phyloP scores from a whole-genome alignment of 768 basidiomycete species.

The Tricholoma sp. region DNA sequence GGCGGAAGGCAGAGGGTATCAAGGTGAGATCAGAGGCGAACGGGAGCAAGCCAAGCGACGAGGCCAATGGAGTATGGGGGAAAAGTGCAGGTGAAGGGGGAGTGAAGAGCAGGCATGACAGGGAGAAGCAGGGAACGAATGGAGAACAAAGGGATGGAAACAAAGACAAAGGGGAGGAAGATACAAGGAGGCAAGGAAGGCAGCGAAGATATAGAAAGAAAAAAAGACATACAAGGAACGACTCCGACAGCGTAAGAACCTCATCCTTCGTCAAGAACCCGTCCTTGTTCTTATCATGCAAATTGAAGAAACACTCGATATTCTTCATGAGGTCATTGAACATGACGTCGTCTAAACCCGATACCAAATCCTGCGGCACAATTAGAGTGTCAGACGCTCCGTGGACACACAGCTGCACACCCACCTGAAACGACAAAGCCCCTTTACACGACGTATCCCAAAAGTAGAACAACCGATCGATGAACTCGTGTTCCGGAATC shows the following conservation, averaged over 20 bases:
- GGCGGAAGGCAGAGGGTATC: no score
- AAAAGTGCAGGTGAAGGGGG: no score
- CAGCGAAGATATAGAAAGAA: no score
- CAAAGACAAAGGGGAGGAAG: no score
- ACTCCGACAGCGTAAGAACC: conserved; percentile 91
- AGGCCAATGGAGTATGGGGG: no score
- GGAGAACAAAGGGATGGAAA: no score
- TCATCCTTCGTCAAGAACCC: conserved; percentile 95
- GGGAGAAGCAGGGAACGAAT: no score
- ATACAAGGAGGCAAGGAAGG: no score
- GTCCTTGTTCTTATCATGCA: conserved; percentile 96
- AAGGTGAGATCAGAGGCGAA: no score
- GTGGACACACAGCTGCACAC: conserved; percentile 9
- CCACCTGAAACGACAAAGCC: conserved; percentile 83
- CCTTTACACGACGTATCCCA: conserved; percentile 89
- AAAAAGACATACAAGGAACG: conserved; percentile 68
- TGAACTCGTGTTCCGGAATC: conserved; percentile 94
- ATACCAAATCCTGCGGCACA: conserved; percentile 70
- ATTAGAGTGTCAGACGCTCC: not conserved
- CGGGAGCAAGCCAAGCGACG: no score
- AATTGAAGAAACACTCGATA: conserved; percentile 97
- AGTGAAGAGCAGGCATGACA: no score
- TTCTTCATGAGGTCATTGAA: conserved; percentile 97
- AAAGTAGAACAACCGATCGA: conserved; percentile 89
- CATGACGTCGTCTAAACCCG: conserved; percentile 87